Evolutionary conservation across 352 stramenopile species (phyloP), one percentile per base, ranked within the genome.

Genomic region (Phytophthora capsici): DNA sequence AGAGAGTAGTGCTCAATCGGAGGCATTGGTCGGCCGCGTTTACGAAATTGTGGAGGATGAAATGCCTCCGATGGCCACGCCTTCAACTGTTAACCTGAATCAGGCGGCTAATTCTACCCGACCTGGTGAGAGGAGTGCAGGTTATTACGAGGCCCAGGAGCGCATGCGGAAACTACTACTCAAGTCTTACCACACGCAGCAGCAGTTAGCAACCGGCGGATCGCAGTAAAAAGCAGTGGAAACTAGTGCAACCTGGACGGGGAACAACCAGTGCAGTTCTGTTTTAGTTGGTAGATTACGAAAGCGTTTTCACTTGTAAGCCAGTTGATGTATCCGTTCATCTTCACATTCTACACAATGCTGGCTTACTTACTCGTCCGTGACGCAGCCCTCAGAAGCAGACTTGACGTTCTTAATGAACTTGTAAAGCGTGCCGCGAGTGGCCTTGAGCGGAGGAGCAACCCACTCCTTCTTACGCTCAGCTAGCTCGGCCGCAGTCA

Each of bases 331-430:
- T 55, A 17, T 26, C 36, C 16, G 4, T 36, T 34, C 12, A 53
- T 20, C 57, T 45, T 28, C 49, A 59, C 25, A 45, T 17, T 36
- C 49, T 37, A 48, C 38, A 53, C 46, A 20, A 36, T 32, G 37
- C 26, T n/a, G n/a, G n/a, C n/a, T n/a, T n/a, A n/a, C n/a, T 80
- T 93, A 95, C 75, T 99, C 97, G 84, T 99, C 97, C 0, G 97
- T 99, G 61, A 99, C 96, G 72, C 97, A 99, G 67, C 97, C 97
- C 56, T 99, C 90, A 48, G 94, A 99, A 3, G 97, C 97, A 57
- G 97, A 99, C 49, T 94, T 94, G 49, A 99, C 97, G 69, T 91
- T 98, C 84, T 99, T 98, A 65, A 99, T 99, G 79, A 98, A 99
- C 86, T 99, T 99, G 86, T 98, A 99, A 32, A 99, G 82, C 62